A percentile compares a stretch with the other conserved stretches of the same genome.
Evolutionary conservation across 257 asterid species (phyloP).

Genomic region (Handroanthus guayacan): DNA sequence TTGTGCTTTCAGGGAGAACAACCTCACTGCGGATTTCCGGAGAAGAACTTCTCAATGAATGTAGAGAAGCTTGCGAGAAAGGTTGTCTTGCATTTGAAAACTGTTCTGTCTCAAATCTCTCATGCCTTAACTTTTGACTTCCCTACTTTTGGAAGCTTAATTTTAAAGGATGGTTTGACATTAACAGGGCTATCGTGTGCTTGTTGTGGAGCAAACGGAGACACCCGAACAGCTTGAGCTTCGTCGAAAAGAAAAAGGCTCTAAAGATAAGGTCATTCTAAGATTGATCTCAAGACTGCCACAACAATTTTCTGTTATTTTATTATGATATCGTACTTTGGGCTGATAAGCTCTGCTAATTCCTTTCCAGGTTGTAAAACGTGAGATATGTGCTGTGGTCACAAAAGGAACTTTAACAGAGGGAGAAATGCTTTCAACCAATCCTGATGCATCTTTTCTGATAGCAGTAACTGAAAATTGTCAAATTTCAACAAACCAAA

Average conservation of each 20-base stretch:
- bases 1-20: constrained; percentile 84
- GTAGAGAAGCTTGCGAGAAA: constrained; percentile 89
- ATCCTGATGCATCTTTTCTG: constrained; percentile 87
- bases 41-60: constrained; percentile 85
- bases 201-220: constrained; percentile 98
- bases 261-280: constrained; percentile 83
- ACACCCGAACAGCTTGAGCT: constrained; percentile 95
- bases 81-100: constrained; percentile 52
- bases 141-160: constrained; percentile 24
- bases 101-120: constrained; percentile 18
- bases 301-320: constrained; percentile 11
- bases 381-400: constrained; percentile 93
- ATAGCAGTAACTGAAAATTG: constrained; percentile 84
- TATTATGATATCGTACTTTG: constrained; percentile 22
- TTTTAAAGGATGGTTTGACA: constrained; percentile 34
- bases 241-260: constrained; percentile 88
- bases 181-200: constrained; percentile 90
- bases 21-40: constrained; percentile 99
- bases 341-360: constrained; percentile 31
- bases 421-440: constrained; percentile 80
- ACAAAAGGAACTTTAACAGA: constrained; percentile 95
- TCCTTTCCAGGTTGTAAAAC: constrained; percentile 82
- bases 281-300: constrained; percentile 23
- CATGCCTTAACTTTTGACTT: not conserved
- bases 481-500: constrained; percentile 55